Percentiles rank a stretch among this genome's conserved stretches.
Evolutionary conservation across 1,284 basidiomycete species (phyloP).

Genomic region (Sporisorium exsertum): DNA sequence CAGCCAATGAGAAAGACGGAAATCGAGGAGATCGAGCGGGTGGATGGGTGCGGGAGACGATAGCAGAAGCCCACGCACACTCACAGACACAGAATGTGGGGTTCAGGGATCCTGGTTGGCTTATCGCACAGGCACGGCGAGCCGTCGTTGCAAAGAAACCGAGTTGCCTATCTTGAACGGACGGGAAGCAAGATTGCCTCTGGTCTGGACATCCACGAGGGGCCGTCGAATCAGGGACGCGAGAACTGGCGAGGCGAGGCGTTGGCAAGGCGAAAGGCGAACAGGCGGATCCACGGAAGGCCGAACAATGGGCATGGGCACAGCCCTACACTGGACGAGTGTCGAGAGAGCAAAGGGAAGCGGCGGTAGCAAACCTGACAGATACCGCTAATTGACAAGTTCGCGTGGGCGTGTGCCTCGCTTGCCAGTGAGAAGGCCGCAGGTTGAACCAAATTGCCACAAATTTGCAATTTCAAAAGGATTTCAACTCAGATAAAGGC

Average conservation of each 20-base stretch:
- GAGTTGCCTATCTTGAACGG: background rate
- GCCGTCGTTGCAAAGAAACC: background rate
- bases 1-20: conserved; percentile 25
- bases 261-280: no score
- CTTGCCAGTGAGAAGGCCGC: background rate
- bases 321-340: background rate
- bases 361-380: conserved; percentile 2
- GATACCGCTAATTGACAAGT: conserved; percentile 5
- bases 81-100: conserved; percentile 1
- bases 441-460: background rate
- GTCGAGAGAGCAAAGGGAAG: background rate
- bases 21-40: background rate
- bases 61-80: conserved; percentile 12
- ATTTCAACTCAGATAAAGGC: background rate
- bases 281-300: background rate
- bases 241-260: background rate
- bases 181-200: background rate
- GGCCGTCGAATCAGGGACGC: background rate
- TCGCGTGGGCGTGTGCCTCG: background rate
- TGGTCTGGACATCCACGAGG: conserved; percentile 1
- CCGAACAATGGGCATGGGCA: background rate
- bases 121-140: background rate
- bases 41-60: conserved; percentile 7
- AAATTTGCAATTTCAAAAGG: background rate
- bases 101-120: background rate